A percentile compares a stretch with the other conserved stretches of the same genome.
Evolutionary conservation across 106 monocot genomes (phyloP).

Genomic region (Vanilla planifolia): DNA sequence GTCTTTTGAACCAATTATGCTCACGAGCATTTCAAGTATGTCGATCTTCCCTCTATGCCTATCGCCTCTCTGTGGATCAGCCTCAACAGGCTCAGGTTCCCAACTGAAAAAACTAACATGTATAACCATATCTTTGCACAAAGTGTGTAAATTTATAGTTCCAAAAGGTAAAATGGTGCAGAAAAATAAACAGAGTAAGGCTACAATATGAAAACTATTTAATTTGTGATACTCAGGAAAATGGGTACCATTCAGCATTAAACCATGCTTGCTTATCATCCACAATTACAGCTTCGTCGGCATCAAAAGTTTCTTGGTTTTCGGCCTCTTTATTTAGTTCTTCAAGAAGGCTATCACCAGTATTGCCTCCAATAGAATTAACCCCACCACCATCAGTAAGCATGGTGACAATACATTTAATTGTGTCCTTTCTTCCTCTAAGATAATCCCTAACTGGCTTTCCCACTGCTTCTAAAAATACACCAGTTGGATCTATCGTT

Average conservation of each 20-base stretch:
- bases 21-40: constrained; percentile 91
- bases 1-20: constrained; percentile 96
- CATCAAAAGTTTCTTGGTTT: constrained; percentile 62
- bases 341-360: constrained; percentile 82
- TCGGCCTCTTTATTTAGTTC: constrained; percentile 91
- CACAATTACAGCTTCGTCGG: constrained; percentile 56
- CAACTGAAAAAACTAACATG: constrained; percentile 50
- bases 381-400: constrained; percentile 88
- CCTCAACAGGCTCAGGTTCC: constrained; percentile 97
- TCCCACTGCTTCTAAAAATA: constrained; percentile 96
- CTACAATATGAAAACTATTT: background rate
- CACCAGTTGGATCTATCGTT: constrained; percentile 89
- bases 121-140: background rate
- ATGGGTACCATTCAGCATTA: constrained; percentile 72
- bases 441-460: constrained; percentile 94
- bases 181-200: background rate
- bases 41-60: constrained; percentile 76
- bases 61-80: constrained; percentile 66
- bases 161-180: background rate
- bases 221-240: background rate
- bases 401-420: constrained; percentile 99
- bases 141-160: background rate
- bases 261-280: constrained; percentile 93
- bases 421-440: constrained; percentile 92
- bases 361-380: constrained; percentile 57